Evolutionary conservation across 2,329 filamentous ascomycete genomes (phyloP), one percentile per base, ranked within the genome.

Genomic region (Blumeria hordei): DNA sequence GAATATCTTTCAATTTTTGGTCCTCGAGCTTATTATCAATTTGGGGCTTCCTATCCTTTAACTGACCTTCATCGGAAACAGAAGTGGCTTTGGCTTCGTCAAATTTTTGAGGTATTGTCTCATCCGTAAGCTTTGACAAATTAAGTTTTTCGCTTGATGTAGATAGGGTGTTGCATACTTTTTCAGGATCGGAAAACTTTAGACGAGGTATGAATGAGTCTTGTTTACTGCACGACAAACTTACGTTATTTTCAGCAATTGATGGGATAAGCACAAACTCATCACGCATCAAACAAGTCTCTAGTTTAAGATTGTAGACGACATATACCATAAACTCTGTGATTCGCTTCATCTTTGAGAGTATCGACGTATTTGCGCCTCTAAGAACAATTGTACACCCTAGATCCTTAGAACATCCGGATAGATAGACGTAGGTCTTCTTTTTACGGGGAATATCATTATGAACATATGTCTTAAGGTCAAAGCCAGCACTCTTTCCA

Each of bases 301-400:
- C 92, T 12, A 98, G 74, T 65, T 94, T 94, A 54, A 98, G 73
- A 62, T 95, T 98, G 69, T 98, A 98, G 11, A 96, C 88, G 18
- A 98, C 93, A 62, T 96, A 98, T 39, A 93, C 84, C 90, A 98
- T 95, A 65, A 98, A 96, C 65, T 98, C 92, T 10, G 90, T 92
- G 60, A 98, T 92, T 54, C 80, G 78, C 69, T 98, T 98, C 67
- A 98, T 80, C 61, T 81, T 85, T 1, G 79, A 72, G 16, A 98
- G 73, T 0, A 80, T 73, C 51, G 77, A 71, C 34, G 80, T 81
- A 57, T 83, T 80, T 3, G 83, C 85, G 1, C 92, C 92, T 49
- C 92, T 81, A 21, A 98, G 72, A 11, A 88, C 86, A 61, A 98
- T 94, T 0, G 92, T 98, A 65, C 92, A 96, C 0, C 92, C 93